These are phyloP conservation scores for Nyssa sinensis DNA, from an alignment of 148 eudicot genomes.

Conservation along the genomic window DNA sequence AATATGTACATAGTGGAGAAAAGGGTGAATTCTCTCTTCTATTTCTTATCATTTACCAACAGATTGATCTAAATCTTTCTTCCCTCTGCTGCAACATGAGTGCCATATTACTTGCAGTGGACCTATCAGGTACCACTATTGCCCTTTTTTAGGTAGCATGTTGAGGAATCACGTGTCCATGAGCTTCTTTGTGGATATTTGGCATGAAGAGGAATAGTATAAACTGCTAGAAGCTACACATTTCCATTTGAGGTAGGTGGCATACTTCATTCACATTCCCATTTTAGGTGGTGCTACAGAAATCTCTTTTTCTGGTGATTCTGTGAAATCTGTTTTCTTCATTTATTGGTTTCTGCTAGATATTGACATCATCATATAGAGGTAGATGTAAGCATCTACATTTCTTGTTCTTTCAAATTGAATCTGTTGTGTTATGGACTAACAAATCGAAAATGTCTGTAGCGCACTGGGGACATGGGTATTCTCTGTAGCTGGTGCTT, in stretches of 20 bases:
- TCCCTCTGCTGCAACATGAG: background rate
- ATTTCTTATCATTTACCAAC: background rate
- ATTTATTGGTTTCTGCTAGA: background rate
- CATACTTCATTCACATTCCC: background rate
- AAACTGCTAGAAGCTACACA: background rate
- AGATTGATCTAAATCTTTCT: background rate
- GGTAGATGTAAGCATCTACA: background rate
- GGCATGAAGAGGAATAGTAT: background rate
- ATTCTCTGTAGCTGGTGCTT: slow-evolving; percentile 95
- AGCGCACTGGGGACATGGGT: slow-evolving; percentile 98
- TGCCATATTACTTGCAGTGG: background rate
- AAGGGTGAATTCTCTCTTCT: no score
- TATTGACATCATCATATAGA: background rate
- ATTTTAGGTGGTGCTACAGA: background rate
- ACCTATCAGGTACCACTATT: background rate
- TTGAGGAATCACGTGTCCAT: background rate
- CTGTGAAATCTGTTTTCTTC: background rate
- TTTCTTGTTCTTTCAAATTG: background rate
- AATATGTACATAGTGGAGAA: no score
- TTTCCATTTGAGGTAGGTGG: background rate
- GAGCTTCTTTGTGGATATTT: background rate
- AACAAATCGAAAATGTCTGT: slow-evolving; percentile 19
- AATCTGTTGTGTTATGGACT: no score
- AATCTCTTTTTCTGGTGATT: no score
- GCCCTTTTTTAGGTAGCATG: background rate